These are phyloP conservation scores for Chenopodium formosanum DNA, from an alignment of 148 eudicot species.

Conservation along the genomic window DNA sequence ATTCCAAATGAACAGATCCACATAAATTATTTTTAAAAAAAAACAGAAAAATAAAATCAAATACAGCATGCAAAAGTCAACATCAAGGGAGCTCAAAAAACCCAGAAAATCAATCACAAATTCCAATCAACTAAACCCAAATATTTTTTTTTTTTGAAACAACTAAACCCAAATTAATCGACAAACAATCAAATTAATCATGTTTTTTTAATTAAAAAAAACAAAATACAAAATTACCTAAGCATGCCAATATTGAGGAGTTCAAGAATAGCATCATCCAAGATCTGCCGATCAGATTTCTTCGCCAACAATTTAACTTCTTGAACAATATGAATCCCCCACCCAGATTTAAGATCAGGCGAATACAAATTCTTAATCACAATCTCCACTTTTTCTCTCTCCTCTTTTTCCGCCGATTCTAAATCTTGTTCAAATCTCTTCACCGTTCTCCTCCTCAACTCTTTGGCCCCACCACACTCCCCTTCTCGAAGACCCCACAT, in stretches of 20 bases:
- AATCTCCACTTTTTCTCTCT: conserved; percentile 40
- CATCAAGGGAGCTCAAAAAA: background rate
- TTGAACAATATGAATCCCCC: conserved; percentile 92
- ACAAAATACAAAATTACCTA: conserved; percentile 34
- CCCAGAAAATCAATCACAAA: background rate
- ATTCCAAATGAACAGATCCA: conserved; percentile 5
- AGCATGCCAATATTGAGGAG: conserved; percentile 64
- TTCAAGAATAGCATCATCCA: conserved; percentile 61
- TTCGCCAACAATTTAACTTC: conserved; percentile 66
- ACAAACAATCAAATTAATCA: background rate
- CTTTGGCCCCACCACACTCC: conserved; percentile 31
- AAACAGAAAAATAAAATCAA: background rate
- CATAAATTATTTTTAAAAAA: background rate
- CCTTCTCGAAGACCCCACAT: background rate
- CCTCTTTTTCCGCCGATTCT: conserved; percentile 40
- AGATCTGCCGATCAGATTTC: conserved; percentile 50
- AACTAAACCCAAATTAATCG: too few relatives aligned
- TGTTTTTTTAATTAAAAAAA: too few relatives aligned
- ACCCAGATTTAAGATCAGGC: conserved; percentile 70
- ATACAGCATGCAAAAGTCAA: too few relatives aligned
- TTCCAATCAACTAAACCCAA: too few relatives aligned
- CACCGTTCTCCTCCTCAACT: conserved; percentile 62
- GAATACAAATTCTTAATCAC: conserved; percentile 70
- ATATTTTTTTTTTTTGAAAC: too few relatives aligned
- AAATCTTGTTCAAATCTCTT: conserved; percentile 64